Base-by-base conservation (phyloP, 1,284 basidiomycete genomes). In the Farysia itapuensis region DNA sequence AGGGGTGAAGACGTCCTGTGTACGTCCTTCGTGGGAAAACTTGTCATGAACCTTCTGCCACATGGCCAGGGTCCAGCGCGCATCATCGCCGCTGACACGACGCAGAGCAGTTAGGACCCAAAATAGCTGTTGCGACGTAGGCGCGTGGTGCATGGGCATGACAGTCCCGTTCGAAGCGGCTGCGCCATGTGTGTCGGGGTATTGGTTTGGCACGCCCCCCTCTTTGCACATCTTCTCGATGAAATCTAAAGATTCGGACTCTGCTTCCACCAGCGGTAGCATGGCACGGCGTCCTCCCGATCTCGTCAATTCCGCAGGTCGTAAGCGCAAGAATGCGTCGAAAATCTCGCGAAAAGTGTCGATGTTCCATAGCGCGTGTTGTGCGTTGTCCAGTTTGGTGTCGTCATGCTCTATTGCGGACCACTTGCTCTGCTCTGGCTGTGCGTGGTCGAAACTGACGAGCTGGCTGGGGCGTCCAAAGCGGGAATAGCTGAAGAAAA, bases 91-190 rank as follows among this genome's bases (percentile, higher is more conserved):
- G 34, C 54, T 58, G 11, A 58, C 49, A 31, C 60, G 39, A 2
- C 60, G 45, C 12, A 64, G 46, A 0, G 60, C 49, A 2, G 60
- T 64, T 5, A 64, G 34, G 18, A 58, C 39, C 47, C 47, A 64
- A 23, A 64, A 64, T 4, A 58, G 43, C 35, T 64, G 45, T n/a
- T 64, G 49, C 19, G 42, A 29, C 14, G 49, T 43, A 15, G 53
- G 59, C 21, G 49, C 42, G 2, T 37, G 40, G 18, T 43, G 35
- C 7, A 59, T 44, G 15, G 30, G 42, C 13, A 18, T 4, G 4
- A 5, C 19, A 6, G 25, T n/a, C 12, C 36, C 8, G 4, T 25
- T n/a, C 3, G 14, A 2, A 14, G 25, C 12, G 22, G 26, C 26
- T 28, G n/a, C 26, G 26, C 9, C n/a, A 9, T 9, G n/a, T 9